Evolutionary conservation across 345 rosid species (phyloP).

Genomic region (Populus simonii): DNA sequence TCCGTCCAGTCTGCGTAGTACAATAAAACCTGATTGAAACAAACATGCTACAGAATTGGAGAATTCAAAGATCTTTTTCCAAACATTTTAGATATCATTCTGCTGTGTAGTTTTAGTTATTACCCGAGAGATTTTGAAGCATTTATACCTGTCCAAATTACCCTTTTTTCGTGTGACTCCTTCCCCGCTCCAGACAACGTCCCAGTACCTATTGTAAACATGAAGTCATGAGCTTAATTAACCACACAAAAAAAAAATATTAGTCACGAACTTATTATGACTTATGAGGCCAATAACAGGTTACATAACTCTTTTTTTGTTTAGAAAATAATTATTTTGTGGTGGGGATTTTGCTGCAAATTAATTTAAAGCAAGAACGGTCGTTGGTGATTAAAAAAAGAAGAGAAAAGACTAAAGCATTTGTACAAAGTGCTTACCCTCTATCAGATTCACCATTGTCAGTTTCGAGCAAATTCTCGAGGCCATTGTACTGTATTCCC

Average conservation of each 20-base stretch:
- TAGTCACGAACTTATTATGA: not conserved
- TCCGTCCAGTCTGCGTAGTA: constrained; percentile 11
- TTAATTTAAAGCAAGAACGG: not conserved
- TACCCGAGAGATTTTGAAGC: not conserved
- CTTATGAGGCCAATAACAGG: not conserved
- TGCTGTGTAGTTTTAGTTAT: not conserved
- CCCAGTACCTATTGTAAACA: constrained; percentile 21
- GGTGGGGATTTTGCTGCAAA: not conserved
- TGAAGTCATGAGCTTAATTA: not conserved
- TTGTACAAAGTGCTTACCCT: constrained; percentile 5
- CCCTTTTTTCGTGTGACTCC: constrained; percentile 18
- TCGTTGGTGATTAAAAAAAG: not conserved
- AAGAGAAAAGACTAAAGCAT: not conserved
- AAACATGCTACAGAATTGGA: not conserved
- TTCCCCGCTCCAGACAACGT: constrained; percentile 20
- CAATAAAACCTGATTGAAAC: not conserved
- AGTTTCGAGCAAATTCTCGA: constrained; percentile 21
- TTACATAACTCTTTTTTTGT: too few species aligned
- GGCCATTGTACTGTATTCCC: constrained; percentile 25
- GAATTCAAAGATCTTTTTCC: too few species aligned
- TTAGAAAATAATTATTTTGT: too few species aligned
- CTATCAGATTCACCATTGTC: constrained; percentile 6
- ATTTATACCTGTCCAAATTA: constrained; percentile 17
- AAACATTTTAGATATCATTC: not conserved
- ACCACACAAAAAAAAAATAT: not conserved